These are phyloP conservation scores for Leccinum truebloodii DNA, from an alignment of 768 basidiomycete genomes.

Conservation along the genomic window DNA sequence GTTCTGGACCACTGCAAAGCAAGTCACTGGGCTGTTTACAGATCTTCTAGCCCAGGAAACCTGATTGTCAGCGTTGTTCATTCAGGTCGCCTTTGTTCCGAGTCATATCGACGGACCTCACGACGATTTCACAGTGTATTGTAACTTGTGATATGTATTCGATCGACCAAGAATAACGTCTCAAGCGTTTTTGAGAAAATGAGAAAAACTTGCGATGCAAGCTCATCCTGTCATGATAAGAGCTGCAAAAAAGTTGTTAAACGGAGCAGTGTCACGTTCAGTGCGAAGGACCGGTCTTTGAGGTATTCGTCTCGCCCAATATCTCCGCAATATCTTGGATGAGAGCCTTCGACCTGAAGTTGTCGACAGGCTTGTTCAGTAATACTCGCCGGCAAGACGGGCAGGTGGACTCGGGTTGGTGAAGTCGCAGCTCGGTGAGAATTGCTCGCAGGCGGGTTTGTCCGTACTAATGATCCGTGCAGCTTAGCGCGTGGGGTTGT, in stretches of 20 bases:
- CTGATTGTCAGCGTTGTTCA: too few relatives aligned
- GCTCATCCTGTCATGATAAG: conserved; percentile 3
- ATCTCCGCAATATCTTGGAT: conserved; percentile 32
- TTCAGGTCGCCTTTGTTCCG: too few relatives aligned
- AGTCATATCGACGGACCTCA: too few relatives aligned
- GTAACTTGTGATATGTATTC: neutral
- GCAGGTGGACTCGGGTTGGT: conserved; percentile 59
- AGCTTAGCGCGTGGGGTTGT: conserved; percentile 24
- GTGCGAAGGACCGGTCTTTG: neutral
- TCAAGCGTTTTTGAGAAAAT: neutral
- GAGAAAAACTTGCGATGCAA: neutral
- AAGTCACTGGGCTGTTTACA: too few relatives aligned
- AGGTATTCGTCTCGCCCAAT: conserved; percentile 3
- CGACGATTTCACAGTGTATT: too few relatives aligned
- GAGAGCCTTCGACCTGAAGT: conserved; percentile 60
- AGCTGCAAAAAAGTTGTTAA: conserved; percentile 48
- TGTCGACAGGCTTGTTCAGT: conserved; percentile 53
- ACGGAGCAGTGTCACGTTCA: conserved; percentile 30
- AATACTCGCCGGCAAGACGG: conserved; percentile 63
- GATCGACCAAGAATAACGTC: neutral
- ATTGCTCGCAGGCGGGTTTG: conserved; percentile 1
- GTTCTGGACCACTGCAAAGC: too few relatives aligned
- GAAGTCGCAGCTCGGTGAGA: conserved; percentile 24
- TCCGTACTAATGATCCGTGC: conserved; percentile 15
- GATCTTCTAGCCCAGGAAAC: too few relatives aligned